Evolutionary conservation across 2,329 filamentous ascomycete genomes (phyloP).

Genomic region (Pestalotiopsis sp.): DNA sequence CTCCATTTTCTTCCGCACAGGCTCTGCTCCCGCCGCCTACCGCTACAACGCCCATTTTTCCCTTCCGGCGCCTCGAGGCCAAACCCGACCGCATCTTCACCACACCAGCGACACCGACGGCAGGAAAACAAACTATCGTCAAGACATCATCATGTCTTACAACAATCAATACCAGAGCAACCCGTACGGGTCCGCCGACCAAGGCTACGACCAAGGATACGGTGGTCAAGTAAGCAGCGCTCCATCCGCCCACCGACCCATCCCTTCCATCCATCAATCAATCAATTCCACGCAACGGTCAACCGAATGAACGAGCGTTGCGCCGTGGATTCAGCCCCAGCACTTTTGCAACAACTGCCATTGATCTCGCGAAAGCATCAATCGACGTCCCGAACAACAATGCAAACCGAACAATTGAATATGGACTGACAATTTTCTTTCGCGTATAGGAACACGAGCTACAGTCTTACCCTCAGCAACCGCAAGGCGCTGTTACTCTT

Average conservation of each 20-base stretch:
- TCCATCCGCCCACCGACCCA: constrained; percentile 21
- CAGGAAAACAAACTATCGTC: neutral
- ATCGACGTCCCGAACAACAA: neutral
- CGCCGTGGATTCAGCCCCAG: neutral
- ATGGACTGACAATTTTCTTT: neutral
- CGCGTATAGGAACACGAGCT: constrained; percentile 41
- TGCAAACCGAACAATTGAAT: neutral
- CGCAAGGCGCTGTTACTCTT: constrained; percentile 41
- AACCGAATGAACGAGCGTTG: neutral
- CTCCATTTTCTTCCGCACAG: neutral
- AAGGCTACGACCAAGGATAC: constrained; percentile 48
- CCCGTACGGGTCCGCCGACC: constrained; percentile 60
- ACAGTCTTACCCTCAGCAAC: constrained; percentile 48
- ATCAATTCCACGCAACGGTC: neutral
- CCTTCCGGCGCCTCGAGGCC: too few species aligned
- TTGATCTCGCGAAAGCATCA: neutral
- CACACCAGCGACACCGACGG: neutral
- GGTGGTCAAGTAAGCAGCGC: constrained; percentile 43
- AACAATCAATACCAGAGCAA: constrained; percentile 63
- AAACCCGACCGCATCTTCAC: neutral
- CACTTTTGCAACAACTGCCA: neutral
- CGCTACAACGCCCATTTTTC: too few species aligned
- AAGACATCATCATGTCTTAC: constrained; percentile 57
- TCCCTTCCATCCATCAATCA: constrained; percentile 23
- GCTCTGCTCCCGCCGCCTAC: too few species aligned